Conservation (phyloP, 768 basidiomycete genomes). For the Dioszegia hungarica region DNA sequence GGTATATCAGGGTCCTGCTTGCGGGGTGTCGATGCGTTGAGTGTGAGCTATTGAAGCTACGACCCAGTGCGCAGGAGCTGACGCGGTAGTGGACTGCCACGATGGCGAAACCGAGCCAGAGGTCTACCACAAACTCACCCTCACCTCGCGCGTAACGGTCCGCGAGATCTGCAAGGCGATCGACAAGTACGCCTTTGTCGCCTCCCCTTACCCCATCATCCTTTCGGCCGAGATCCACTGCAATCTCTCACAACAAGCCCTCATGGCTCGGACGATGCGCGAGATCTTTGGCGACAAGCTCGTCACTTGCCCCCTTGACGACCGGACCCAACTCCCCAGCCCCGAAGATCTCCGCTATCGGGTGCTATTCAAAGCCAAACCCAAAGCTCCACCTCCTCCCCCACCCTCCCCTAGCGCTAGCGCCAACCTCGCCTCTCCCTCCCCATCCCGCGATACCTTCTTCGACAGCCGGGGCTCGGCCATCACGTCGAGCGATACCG, state of each 20-base stretch:
- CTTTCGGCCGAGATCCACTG: conserved; percentile 93
- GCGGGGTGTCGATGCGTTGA: conserved; percentile 92
- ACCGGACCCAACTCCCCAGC: conserved; percentile 64
- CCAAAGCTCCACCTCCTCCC: not conserved
- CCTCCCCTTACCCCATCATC: conserved; percentile 85
- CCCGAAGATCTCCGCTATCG: conserved; percentile 73
- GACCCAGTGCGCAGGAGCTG: not conserved
- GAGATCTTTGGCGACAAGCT: conserved; percentile 59
- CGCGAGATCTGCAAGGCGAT: conserved; percentile 80
- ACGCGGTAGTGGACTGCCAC: conserved; percentile 78
- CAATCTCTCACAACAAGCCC: conserved; percentile 69
- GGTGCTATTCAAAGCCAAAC: conserved; percentile 73
- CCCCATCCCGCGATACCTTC: conserved; percentile 3
- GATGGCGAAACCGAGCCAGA: conserved; percentile 80
- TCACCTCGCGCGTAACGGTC: conserved; percentile 75
- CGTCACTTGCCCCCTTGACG: conserved; percentile 52
- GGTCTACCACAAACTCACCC: conserved; percentile 82
- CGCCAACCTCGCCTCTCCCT: conserved; percentile 9
- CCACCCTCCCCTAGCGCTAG: not conserved
- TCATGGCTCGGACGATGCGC: conserved; percentile 68
- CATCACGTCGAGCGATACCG: conserved; percentile 13
- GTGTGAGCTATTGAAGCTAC: conserved; percentile 54
- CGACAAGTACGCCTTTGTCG: conserved; percentile 79
- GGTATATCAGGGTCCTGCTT: conserved; percentile 85
- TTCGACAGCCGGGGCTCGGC: not conserved